Base-by-base conservation (phyloP, 106 monocot species). In the Iris macrosiphon region DNA sequence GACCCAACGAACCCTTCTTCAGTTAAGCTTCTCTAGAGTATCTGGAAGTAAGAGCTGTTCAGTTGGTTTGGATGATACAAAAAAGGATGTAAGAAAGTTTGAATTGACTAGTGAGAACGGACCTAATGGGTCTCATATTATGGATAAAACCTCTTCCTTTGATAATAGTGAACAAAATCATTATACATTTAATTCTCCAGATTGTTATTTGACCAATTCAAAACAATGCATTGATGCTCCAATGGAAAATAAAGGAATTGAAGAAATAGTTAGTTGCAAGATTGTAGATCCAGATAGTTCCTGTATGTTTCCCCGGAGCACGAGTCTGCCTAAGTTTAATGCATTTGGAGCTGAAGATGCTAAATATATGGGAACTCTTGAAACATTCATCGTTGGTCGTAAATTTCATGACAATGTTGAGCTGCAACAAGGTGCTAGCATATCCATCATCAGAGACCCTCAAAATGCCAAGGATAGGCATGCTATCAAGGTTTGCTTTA, bases 351-450 rank as follows among this genome's bases (percentile, higher is more conserved):
- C 29, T 57, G 32, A 37, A 17, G 60, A 68, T 45, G 39, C 33
- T 59, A 46, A 58, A 14, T 20, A 59, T 29, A 19, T 49, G 18
- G 46, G 31, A 38, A 28, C 13, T 47, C 59, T 96, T 45, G 82
- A 90, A 30, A 96, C 89, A 31, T 71, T 57, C 41, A 79, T 96
- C 59, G 95, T 96, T 49, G 95, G 95, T 11, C 79, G 71, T 33
- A 86, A 62, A 25, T 96, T 86, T 61, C 68, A 78, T 70, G 68
- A 70, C 15, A 46, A 75, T 53, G 42, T 58, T 45, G 67, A 77
- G 49, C 40, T 89, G 44, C 69, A 62, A 38, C 60, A 66, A 68
- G 83, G 72, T 62, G 61, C 69, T 42, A 45, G 35, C 19, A 38
- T 96, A 6, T 78, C 16, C 61, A 2, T 78, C 29, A 22, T 61